Base-by-base conservation (phyloP, 352 stramenopile species). In the Phytophthora rubi region DNA sequence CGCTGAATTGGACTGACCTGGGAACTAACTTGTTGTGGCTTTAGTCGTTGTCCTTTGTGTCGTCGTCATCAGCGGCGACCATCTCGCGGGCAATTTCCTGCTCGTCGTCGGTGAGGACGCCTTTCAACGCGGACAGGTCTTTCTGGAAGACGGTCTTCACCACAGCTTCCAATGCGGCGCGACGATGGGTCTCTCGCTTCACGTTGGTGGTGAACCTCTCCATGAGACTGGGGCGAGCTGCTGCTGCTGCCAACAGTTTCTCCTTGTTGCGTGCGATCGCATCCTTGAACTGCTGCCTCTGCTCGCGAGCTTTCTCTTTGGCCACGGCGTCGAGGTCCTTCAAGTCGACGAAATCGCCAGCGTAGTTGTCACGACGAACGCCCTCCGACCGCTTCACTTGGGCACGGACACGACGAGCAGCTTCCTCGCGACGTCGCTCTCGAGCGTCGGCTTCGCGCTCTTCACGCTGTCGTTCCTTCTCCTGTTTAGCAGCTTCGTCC, bases 101-200 rank as follows among this genome's bases (percentile, higher is more conserved):
- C 56, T 94, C 86, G 23, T 89, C 85, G 32, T 89, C 80, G 0
- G 82, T 92, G 28, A 94, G 47, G 2, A 92, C 81, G 21, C 77
- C 84, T 61, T 91, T 91, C 62, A 92, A 79, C 15, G 68, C 75
- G 0, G 68, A 75, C 30, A 89, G 49, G 54, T 91, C 81, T 9
- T 83, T 82, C n/a, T 81, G 65, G 58, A 94, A 92, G 8, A 94
- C 86, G 21, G 88, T 91, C 53, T 81, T 87, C 18, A 94, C 85
- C 2, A 94, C 84, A 1, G 81, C 77, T 64, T 89, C 81, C 4
- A 94, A 69, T 6, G 86, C 86, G 26, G 86, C 72, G 39, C 82
- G 81, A 74, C 87, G 90, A 72, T 91, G 80, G 30, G 88, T 79
- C 37, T 92, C 84, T 13, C 85, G 85, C 76, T 94, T 83, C 13